Conservation (phyloP, 495 filamentous ascomycete species). For the Cladorrhinum samala region DNA sequence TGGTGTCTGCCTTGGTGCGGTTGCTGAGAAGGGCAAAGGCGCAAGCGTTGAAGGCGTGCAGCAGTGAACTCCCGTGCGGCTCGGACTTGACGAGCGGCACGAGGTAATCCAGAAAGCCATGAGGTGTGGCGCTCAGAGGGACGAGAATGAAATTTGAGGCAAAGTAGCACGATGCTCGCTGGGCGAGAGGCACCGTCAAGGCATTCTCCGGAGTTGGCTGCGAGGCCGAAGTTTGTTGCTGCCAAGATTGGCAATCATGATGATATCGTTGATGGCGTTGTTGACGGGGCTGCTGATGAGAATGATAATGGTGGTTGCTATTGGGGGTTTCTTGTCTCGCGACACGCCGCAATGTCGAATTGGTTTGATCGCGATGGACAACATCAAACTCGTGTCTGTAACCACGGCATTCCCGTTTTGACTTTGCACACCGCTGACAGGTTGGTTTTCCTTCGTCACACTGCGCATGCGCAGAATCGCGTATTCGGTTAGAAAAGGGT, state of each 20-base stretch:
- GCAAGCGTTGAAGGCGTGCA: slow-evolving; percentile 54
- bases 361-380: slow-evolving; percentile 59
- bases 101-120: slow-evolving; percentile 53
- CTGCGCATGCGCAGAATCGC: slow-evolving; percentile 32
- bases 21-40: slow-evolving; percentile 49
- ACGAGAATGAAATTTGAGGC: slow-evolving; percentile 49
- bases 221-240: slow-evolving; percentile 5
- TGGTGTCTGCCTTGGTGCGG: slow-evolving; percentile 26
- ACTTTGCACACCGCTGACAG: slow-evolving; percentile 62
- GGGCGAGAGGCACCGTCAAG: slow-evolving; percentile 32
- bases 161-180: slow-evolving; percentile 49
- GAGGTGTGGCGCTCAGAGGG: slow-evolving; percentile 32
- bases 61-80: slow-evolving; percentile 41
- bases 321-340: slow-evolving; percentile 24
- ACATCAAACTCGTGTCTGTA: slow-evolving; percentile 62
- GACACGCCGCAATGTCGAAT: slow-evolving; percentile 47
- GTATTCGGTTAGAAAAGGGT: not conserved
- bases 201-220: too few species aligned
- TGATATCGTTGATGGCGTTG: slow-evolving; percentile 6
- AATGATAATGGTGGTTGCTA: not conserved
- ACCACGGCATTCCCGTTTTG: slow-evolving; percentile 59
- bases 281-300: not conserved
- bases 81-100: slow-evolving; percentile 47
- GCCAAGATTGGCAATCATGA: slow-evolving; percentile 6
- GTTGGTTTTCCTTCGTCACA: slow-evolving; percentile 64